Evolutionary conservation across 2,329 filamentous ascomycete genomes (phyloP).

Genomic region (Colletotrichum simmondsii): DNA sequence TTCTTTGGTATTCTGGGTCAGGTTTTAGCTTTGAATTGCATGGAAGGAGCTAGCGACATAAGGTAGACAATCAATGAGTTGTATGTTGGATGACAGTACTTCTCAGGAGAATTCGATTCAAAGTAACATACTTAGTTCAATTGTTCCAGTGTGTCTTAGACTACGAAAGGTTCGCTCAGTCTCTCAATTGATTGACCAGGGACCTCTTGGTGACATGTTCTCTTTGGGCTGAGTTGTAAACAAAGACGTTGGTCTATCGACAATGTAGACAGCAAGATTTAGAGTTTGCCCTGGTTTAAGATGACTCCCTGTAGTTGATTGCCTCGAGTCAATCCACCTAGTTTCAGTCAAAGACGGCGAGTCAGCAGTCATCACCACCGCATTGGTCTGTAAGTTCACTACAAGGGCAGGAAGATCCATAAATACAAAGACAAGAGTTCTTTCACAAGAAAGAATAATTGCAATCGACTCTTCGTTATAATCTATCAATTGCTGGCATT

Average conservation of each 20-base stretch:
- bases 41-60: neutral
- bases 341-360: neutral
- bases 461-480: too few species aligned
- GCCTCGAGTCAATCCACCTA: neutral
- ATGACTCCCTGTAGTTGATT: neutral
- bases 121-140: too few species aligned
- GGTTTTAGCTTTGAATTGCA: neutral
- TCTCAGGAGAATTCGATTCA: too few species aligned
- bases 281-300: neutral
- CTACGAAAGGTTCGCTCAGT: too few species aligned
- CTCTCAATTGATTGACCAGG: too few species aligned
- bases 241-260: neutral
- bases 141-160: too few species aligned
- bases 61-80: neutral
- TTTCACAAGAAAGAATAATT: too few species aligned
- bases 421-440: too few species aligned
- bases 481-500: neutral
- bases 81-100: neutral
- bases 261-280: neutral
- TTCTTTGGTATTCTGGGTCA: neutral
- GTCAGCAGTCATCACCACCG: neutral
- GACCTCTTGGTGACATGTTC: neutral
- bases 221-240: fast-evolving
- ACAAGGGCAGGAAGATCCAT: too few species aligned
- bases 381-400: neutral